Base-by-base conservation (phyloP, 2,329 filamentous ascomycete genomes). In the Thermothelomyces thermophilus region DNA sequence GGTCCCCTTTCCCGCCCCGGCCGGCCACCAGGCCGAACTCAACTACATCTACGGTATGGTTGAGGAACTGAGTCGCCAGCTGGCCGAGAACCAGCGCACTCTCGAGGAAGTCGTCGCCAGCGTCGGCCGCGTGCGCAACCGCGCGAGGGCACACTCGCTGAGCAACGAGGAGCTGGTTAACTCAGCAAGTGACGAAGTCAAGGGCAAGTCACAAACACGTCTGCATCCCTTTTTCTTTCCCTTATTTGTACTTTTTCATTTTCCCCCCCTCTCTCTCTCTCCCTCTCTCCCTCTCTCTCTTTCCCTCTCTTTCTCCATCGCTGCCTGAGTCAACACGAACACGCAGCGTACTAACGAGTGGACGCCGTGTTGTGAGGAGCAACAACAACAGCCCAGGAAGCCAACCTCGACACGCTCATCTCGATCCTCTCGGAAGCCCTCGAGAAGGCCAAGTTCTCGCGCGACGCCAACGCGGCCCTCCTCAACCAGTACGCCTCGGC, bases 31-130 rank as follows among this genome's bases (percentile, higher is more conserved):
- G 64, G 76, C 80, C 46, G 82, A 85, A 65, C 74, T 85, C 53
- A 83, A 82, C 62, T 80, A 82, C 66, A 82, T 85, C 61, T 83
- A 84, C 62, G 72, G 73, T 56, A 80, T 84, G 76, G 81, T 85
- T 10, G 82, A 85, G 60, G 79, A 83, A 62, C 70, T 84, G 41
- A 82, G 80, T 59, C 74, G 77, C 30, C 78, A 83, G 61, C 70
- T 84, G 26, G 75, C 79, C 11, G 78, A 82, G 45, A 83, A 82
- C 62, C 72, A 78, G 56, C 72, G 74, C 36, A 75, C 77, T 33
- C 77, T 80, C n/a, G 77, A 82, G 56, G 77, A 82, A 22, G 82
- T 85, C 41, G 78, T 84, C 43, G 73, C 71, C n/a, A 78, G 78
- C 35, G 72, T 84, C 36, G 82, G 82, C 24, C 73, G 74, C 50